A percentile compares a stretch with the other conserved stretches of the same genome.
These are phyloP conservation scores for Viola pubescens DNA, from an alignment of 441 rosid genomes.

Conservation along the genomic window DNA sequence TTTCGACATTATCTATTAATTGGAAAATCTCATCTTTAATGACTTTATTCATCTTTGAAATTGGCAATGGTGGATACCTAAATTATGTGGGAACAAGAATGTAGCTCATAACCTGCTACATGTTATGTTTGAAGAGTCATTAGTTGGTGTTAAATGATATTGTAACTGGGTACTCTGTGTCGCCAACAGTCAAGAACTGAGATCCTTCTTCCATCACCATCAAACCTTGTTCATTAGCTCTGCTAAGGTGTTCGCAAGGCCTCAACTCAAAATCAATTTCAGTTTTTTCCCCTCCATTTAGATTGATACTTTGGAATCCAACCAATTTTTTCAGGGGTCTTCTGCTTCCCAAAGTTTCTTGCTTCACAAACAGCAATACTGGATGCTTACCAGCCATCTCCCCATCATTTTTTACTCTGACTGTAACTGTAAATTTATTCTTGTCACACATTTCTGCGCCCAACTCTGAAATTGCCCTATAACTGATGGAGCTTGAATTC, in stretches of 20 bases:
- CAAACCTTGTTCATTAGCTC: slow-evolving; percentile 51
- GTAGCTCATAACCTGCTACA: neutral
- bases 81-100: neutral
- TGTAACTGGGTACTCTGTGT: slow-evolving; percentile 43
- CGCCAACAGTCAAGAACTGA: slow-evolving; percentile 57
- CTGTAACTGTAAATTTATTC: slow-evolving; percentile 34
- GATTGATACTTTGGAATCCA: slow-evolving; percentile 54
- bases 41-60: neutral
- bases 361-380: slow-evolving; percentile 50
- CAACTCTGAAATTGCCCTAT: slow-evolving; percentile 40
- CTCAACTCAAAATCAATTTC: slow-evolving; percentile 48
- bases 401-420: slow-evolving; percentile 54
- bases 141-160: slow-evolving; percentile 24
- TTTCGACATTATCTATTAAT: neutral
- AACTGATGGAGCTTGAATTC: slow-evolving; percentile 19
- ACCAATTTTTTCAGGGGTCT: slow-evolving; percentile 52
- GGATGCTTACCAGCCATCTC: slow-evolving; percentile 71
- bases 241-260: slow-evolving; percentile 62
- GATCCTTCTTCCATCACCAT: slow-evolving; percentile 64
- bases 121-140: neutral
- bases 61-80: slow-evolving; percentile 5
- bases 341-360: slow-evolving; percentile 30
- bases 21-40: neutral
- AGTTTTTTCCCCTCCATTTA: slow-evolving; percentile 41
- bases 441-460: slow-evolving; percentile 34